Percentiles rank a stretch among this genome's conserved stretches.
Conservation (phyloP, 2,329 filamentous ascomycete genomes). For the Cercospora sesami region DNA sequence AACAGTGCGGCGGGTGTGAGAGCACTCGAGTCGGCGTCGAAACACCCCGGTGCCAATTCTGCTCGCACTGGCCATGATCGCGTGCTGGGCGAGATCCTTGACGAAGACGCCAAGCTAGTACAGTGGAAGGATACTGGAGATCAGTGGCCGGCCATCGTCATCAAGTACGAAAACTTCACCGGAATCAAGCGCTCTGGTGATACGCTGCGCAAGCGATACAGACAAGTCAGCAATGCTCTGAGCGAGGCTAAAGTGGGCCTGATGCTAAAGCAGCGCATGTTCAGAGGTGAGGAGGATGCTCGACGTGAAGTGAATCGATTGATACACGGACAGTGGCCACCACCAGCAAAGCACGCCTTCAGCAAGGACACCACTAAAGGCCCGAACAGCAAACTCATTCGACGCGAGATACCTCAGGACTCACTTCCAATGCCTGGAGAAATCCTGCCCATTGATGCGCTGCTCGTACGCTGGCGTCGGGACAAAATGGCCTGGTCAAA, state of each 20-base stretch:
- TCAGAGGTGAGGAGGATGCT: constrained; percentile 16
- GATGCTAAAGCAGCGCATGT: constrained; percentile 9
- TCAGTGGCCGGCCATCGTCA: constrained; percentile 14
- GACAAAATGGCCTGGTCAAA: constrained; percentile 9
- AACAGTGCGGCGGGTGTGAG: constrained; percentile 18
- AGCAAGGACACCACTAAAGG: background rate
- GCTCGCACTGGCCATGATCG: background rate
- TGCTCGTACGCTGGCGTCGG: constrained; percentile 18
- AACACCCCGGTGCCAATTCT: background rate
- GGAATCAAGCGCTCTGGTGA: constrained; percentile 1
- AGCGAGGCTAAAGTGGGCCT: constrained; percentile 1
- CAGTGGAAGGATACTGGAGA: constrained; percentile 22
- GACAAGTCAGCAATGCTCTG: constrained; percentile 14
- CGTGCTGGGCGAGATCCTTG: constrained; percentile 17
- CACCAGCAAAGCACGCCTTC: background rate
- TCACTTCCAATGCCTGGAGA: background rate
- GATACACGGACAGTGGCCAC: constrained; percentile 3
- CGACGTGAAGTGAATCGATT: background rate
- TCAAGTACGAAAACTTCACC: constrained; percentile 9
- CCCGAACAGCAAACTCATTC: background rate
- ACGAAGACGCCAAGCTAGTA: constrained; percentile 19
- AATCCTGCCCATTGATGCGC: constrained; percentile 15
- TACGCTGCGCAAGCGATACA: constrained; percentile 17
- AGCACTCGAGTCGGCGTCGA: background rate
- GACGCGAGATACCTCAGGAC: background rate